Percentiles rank a stretch among this genome's conserved stretches.
Evolutionary conservation across 2,329 filamentous ascomycete genomes (phyloP).

Genomic region (Pseudogymnoascus sp.): DNA sequence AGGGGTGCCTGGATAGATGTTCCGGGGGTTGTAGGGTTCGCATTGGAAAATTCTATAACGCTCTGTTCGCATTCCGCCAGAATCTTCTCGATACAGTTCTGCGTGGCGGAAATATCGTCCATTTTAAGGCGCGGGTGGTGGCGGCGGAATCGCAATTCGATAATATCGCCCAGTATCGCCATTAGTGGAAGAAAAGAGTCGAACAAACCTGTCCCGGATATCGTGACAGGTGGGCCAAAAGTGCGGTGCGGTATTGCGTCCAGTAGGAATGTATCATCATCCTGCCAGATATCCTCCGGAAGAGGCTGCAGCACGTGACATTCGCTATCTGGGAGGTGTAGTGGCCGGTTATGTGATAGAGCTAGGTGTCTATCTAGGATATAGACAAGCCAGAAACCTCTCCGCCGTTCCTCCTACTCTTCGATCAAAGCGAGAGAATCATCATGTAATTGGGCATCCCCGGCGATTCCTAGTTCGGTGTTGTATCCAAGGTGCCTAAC

Average conservation of each 20-base stretch:
- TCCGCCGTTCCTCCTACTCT: slow-evolving; percentile 9
- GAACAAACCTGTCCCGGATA: slow-evolving; percentile 38
- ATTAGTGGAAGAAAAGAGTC: slow-evolving; percentile 44
- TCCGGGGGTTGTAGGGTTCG: background rate
- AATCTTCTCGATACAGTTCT: background rate
- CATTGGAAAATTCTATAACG: background rate
- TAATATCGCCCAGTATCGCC: slow-evolving; percentile 41
- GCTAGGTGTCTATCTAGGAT: slow-evolving; percentile 10
- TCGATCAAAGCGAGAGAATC: background rate
- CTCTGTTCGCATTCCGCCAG: background rate
- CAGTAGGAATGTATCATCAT: background rate
- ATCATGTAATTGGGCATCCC: background rate
- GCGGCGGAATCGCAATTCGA: slow-evolving; percentile 38
- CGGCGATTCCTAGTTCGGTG: background rate
- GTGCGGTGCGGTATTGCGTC: background rate
- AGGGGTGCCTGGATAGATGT: slow-evolving; percentile 9
- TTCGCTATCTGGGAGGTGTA: slow-evolving; percentile 39
- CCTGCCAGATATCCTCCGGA: slow-evolving; percentile 9
- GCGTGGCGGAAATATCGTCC: background rate
- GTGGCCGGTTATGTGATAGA: slow-evolving; percentile 16
- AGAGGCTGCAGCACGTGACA: slow-evolving; percentile 31
- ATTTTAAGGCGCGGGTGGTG: slow-evolving; percentile 36
- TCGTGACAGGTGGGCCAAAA: slow-evolving; percentile 31
- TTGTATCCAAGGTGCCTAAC: background rate
- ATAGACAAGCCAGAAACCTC: slow-evolving; percentile 10